Conservation (phyloP, 2,329 filamentous ascomycete genomes). For the Monilinia laxa region DNA sequence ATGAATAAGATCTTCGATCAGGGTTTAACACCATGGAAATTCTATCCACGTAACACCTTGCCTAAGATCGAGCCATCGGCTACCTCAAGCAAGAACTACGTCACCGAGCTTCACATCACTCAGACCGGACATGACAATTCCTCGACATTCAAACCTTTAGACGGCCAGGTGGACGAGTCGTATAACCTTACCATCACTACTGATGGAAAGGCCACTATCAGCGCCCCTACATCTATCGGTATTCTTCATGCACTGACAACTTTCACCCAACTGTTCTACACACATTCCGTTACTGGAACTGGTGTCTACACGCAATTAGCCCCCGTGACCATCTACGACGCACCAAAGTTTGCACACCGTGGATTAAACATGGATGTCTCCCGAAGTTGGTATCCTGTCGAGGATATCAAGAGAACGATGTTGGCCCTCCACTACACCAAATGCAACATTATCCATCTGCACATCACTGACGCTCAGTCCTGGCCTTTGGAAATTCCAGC, state of each 20-base stretch:
- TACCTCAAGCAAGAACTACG: constrained; percentile 46
- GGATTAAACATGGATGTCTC: constrained; percentile 78
- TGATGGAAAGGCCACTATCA: constrained; percentile 60
- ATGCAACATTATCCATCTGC: constrained; percentile 78
- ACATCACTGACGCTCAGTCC: constrained; percentile 79
- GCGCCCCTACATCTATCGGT: constrained; percentile 65
- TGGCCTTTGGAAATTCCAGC: constrained; percentile 81
- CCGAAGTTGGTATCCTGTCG: constrained; percentile 56
- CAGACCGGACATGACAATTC: constrained; percentile 56
- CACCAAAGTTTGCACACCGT: constrained; percentile 72
- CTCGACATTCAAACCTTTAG: constrained; percentile 58
- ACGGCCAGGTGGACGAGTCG: constrained; percentile 69
- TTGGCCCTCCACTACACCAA: constrained; percentile 78
- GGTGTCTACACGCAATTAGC: constrained; percentile 67
- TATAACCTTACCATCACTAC: constrained; percentile 64
- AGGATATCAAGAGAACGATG: constrained; percentile 70
- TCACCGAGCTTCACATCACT: constrained; percentile 61
- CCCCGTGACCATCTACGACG: constrained; percentile 70
- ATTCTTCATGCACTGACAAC: constrained; percentile 72
- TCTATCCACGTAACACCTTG: constrained; percentile 59
- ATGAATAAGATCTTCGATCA: constrained; percentile 63
- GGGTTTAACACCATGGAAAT: constrained; percentile 76
- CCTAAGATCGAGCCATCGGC: constrained; percentile 63
- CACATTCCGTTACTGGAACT: constrained; percentile 56
- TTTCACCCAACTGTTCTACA: constrained; percentile 77